A percentile compares a stretch with the other conserved stretches of the same genome.
These are phyloP conservation scores for Patellifolia procumbens DNA, from an alignment of 179 eudicot genomes.

Conservation along the genomic window DNA sequence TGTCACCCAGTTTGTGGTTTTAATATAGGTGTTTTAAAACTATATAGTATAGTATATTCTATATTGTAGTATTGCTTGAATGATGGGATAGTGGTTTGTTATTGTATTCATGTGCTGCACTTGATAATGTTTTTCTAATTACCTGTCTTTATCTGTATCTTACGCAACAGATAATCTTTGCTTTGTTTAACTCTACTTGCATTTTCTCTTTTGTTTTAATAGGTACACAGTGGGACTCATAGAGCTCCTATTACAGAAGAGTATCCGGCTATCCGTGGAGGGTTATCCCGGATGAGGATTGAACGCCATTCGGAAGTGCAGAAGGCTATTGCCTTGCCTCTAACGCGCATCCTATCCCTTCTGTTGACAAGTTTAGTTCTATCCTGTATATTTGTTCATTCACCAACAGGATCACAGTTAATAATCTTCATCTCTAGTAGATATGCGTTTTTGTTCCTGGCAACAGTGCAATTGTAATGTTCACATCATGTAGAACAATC, in stretches of 20 bases:
- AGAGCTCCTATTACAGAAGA: no score
- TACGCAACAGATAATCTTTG: not conserved
- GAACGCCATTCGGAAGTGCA: no score
- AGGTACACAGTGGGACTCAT: no score
- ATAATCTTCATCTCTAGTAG: not conserved
- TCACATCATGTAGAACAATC: not conserved
- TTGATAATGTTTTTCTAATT: slow-evolving; percentile 21
- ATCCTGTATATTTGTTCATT: not conserved
- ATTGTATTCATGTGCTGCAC: slow-evolving; percentile 10
- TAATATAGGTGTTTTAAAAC: slow-evolving; percentile 9
- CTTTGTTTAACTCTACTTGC: not conserved
- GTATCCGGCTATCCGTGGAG: no score
- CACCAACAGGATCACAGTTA: not conserved
- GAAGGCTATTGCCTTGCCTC: no score
- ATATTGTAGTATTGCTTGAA: slow-evolving; percentile 4
- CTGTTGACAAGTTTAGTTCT: no score
- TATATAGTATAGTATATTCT: slow-evolving; percentile 11
- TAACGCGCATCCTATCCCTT: not conserved
- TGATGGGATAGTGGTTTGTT: slow-evolving; percentile 26
- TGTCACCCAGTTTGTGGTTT: slow-evolving; percentile 34
- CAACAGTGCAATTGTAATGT: not conserved
- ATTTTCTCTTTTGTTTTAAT: not conserved
- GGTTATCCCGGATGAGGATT: no score
- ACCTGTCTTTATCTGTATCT: slow-evolving; percentile 14
- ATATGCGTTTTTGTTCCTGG: not conserved